These are phyloP conservation scores for Harringtonia lauricola DNA, from an alignment of 2,329 filamentous ascomycete species.

Conservation along the genomic window DNA sequence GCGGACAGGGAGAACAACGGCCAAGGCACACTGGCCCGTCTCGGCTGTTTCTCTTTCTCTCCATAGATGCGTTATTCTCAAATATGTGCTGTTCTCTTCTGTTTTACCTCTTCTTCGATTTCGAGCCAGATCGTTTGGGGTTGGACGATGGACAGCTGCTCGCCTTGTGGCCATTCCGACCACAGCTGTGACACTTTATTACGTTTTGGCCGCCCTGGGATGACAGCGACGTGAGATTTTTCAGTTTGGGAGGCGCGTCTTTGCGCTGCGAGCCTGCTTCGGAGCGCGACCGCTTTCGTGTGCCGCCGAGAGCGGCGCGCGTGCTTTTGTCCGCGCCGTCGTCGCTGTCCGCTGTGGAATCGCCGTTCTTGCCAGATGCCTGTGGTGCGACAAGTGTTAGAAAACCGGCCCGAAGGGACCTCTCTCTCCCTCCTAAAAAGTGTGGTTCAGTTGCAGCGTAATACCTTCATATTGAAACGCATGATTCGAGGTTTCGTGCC, in stretches of 20 bases:
- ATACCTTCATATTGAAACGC: conserved; percentile 22
- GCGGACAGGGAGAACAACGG: too few relatives aligned
- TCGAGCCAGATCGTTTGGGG: background rate
- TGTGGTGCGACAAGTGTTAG: background rate
- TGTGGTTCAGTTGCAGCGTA: background rate
- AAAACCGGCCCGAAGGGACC: too few relatives aligned
- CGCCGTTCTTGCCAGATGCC: conserved; percentile 18
- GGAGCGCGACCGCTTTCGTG: conserved; percentile 10
- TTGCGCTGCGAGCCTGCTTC: conserved; percentile 46
- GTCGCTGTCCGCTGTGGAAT: conserved; percentile 20
- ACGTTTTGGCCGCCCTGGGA: conserved; percentile 20
- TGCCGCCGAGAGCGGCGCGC: background rate
- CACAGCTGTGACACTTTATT: conserved; percentile 49
- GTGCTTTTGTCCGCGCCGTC: conserved; percentile 1
- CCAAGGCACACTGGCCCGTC: background rate
- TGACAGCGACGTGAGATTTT: conserved; percentile 51
- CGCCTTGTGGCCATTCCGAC: conserved; percentile 48
- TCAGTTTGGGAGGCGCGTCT: conserved; percentile 46
- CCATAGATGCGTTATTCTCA: too few relatives aligned
- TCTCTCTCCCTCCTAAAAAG: too few relatives aligned
- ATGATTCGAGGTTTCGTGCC: conserved; percentile 11
- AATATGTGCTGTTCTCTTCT: background rate
- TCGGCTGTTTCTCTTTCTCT: background rate
- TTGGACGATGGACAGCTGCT: conserved; percentile 38
- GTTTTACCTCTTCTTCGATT: background rate